Base-by-base conservation (phyloP, 352 stramenopile genomes). In the Globisporangium rhizosaccharum region DNA sequence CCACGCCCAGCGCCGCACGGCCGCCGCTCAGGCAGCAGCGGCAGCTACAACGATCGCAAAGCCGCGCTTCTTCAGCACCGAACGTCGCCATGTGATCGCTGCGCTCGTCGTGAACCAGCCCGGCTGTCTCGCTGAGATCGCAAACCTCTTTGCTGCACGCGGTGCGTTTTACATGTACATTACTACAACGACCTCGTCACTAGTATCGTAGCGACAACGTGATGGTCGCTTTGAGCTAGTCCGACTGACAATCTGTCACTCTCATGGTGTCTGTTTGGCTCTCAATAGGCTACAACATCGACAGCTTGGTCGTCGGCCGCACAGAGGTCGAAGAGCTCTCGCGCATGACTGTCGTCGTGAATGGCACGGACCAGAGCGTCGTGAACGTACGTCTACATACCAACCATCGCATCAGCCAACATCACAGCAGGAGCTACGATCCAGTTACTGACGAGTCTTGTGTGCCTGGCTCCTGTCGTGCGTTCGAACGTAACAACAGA, bases 291-390 rank as follows among this genome's bases (percentile, higher is more conserved):
- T 94, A 94, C 76, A 94, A 94, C 63, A 94, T 94, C 70, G 85
- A 94, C 65, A 91, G 80, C 69, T 65, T 94, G 8, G 82, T 94
- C n/a, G 85, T 92, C 15, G 85, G 85, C 10, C 85, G 81, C 62
- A 94, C 82, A 15, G 85, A 94, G 64, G 85, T 92, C 41, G 76
- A 91, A 47, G 82, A 94, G 66, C 79, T 94, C 54, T 90, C 80
- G 56, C 82, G 82, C 59, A 94, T 94, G 85, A 94, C 79, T 17
- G 82, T 92, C 12, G 85, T 94, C 25, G 79, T 94, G 28, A 90
- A 91, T 42, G 85, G 78, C 63, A 91, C 82, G 39, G 75, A 87
- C 57, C 62, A 88, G 58, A 92, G 82, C 63, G 82, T 90, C 52
- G 64, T 86, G 51, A 92, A 94, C 67, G 77, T 87, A 76, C 41